Evolutionary conservation across 2,329 filamentous ascomycete genomes (phyloP).

Genomic region (Trichophyton mentagrophytes): DNA sequence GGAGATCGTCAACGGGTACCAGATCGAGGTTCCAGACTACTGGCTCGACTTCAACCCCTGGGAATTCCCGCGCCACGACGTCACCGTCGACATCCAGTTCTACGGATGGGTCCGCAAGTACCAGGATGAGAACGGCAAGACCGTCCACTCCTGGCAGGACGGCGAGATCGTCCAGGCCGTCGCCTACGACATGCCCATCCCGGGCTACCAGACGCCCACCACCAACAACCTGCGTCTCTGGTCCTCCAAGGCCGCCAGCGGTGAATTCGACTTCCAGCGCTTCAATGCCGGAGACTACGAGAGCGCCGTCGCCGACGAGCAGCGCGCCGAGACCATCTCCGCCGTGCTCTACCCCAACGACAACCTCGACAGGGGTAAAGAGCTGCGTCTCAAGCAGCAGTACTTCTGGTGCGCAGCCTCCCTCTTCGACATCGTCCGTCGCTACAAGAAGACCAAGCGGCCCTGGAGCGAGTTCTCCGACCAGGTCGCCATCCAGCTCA

Average conservation of each 20-base stretch:
- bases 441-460: slow-evolving; percentile 94
- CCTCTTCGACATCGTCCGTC: slow-evolving; percentile 85
- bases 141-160: slow-evolving; percentile 68
- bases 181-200: slow-evolving; percentile 85
- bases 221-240: slow-evolving; percentile 95
- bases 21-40: slow-evolving; percentile 96
- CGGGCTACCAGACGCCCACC: slow-evolving; percentile 75
- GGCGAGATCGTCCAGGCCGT: slow-evolving; percentile 86
- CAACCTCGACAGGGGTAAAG: slow-evolving; percentile 90
- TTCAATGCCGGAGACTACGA: slow-evolving; percentile 99
- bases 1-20: slow-evolving; percentile 94
- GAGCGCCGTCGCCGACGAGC: slow-evolving; percentile 93
- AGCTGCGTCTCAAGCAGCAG: slow-evolving; percentile 94
- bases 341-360: slow-evolving; percentile 96
- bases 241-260: slow-evolving; percentile 93
- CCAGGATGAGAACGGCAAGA: slow-evolving; percentile 63
- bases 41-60: slow-evolving; percentile 99
- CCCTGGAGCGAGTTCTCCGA: slow-evolving; percentile 86
- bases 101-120: slow-evolving; percentile 71
- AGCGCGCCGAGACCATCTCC: slow-evolving; percentile 97
- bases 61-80: slow-evolving; percentile 94
- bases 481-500: slow-evolving; percentile 92
- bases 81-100: slow-evolving; percentile 94
- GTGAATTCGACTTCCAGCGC: slow-evolving; percentile 98
- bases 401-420: slow-evolving; percentile 99